These are phyloP conservation scores for Cryptococcus floricola DNA, from an alignment of 1,284 basidiomycete genomes.

Conservation along the genomic window DNA sequence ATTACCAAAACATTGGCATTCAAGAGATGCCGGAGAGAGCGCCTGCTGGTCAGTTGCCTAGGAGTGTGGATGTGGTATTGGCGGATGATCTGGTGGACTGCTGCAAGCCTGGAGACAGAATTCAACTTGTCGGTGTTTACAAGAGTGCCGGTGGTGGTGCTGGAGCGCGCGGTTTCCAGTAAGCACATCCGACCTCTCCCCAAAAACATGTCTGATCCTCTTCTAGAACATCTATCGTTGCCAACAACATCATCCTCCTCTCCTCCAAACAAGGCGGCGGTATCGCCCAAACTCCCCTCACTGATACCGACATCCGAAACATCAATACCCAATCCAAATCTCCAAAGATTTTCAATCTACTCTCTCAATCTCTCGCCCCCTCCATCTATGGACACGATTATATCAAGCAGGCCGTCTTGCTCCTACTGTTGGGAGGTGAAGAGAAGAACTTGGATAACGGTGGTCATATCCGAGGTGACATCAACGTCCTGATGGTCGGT, in stretches of 20 bases:
- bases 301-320: conserved; percentile 90
- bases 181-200: conserved; percentile 42
- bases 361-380: conserved; percentile 92
- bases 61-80: conserved; percentile 91
- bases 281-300: conserved; percentile 87
- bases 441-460: conserved; percentile 98
- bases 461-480: conserved; percentile 98
- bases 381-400: conserved; percentile 96
- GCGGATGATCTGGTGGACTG: conserved; percentile 96
- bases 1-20: conserved; percentile 95
- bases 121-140: conserved; percentile 94
- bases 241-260: conserved; percentile 94
- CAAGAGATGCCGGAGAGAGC: conserved; percentile 99
- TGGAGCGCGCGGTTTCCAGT: conserved; percentile 90
- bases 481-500: conserved; percentile 99
- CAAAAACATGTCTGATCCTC: not conserved
- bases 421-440: conserved; percentile 89
- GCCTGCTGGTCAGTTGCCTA: conserved; percentile 91
- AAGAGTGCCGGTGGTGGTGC: conserved; percentile 81
- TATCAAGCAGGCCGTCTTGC: conserved; percentile 89
- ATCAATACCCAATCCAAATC: conserved; percentile 90
- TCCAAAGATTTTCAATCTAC: conserved; percentile 78
- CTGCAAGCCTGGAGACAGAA: conserved; percentile 96
- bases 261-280: conserved; percentile 95
- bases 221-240: conserved; percentile 80